These are phyloP conservation scores for Sisymbrium altissimum DNA, from an alignment of 345 rosid genomes.

Conservation along the genomic window DNA sequence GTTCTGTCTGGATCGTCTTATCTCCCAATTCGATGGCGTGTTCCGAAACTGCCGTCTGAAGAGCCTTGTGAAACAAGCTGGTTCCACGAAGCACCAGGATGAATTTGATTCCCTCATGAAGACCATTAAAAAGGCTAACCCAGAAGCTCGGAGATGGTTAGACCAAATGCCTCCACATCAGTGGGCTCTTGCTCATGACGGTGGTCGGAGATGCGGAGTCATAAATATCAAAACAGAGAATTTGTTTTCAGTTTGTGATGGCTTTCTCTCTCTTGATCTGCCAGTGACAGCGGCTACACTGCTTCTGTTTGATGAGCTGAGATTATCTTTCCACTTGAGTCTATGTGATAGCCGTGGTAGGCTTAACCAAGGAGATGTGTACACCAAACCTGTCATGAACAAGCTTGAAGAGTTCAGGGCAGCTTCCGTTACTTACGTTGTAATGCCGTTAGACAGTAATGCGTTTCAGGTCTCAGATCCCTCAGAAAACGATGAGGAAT, in stretches of 20 bases:
- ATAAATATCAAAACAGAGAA: background rate
- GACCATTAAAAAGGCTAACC: background rate
- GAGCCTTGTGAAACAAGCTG: background rate
- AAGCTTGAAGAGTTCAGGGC: background rate
- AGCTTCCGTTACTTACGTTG: background rate
- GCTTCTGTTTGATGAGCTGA: background rate
- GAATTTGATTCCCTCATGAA: background rate
- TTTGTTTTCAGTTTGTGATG: background rate
- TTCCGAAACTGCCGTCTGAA: background rate
- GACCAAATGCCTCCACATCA: background rate
- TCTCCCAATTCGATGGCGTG: background rate
- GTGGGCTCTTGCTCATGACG: slow-evolving; percentile 11
- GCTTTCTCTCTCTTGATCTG: background rate
- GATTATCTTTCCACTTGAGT: background rate
- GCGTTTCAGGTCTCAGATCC: background rate
- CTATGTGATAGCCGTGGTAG: background rate
- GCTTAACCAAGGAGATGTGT: background rate
- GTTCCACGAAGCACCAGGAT: background rate
- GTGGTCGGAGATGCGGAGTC: background rate
- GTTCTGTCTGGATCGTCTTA: background rate
- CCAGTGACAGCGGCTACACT: background rate
- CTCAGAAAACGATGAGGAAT: background rate
- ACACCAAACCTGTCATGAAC: background rate
- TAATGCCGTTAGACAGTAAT: background rate
- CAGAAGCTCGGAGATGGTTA: slow-evolving; percentile 15